Evolutionary conservation across 1,284 basidiomycete genomes (phyloP).

Genomic region (Kalmanozyma brasiliensis): DNA sequence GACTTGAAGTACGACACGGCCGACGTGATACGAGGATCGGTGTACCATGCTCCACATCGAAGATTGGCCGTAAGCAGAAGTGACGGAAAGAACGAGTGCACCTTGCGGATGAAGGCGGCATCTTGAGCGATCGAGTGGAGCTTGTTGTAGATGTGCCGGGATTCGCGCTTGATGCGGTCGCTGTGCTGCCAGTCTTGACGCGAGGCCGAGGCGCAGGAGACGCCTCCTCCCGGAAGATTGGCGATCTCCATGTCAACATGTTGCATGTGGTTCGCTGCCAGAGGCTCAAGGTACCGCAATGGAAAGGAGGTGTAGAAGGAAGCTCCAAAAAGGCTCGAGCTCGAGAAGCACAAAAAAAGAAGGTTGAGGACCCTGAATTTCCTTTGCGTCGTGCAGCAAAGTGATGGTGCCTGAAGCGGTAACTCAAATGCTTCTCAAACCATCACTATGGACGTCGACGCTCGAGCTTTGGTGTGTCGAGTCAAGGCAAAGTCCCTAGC

Average conservation of each 20-base stretch:
- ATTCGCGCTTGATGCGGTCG: constrained; percentile 40
- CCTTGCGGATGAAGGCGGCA: constrained; percentile 24
- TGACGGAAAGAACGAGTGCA: constrained; percentile 12
- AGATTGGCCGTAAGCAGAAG: constrained; percentile 77
- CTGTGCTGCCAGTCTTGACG: constrained; percentile 33
- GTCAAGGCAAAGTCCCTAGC: no score
- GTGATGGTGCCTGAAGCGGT: constrained; percentile 11
- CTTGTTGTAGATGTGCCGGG: constrained; percentile 47
- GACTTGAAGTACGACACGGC: constrained; percentile 91
- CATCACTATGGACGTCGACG: no score
- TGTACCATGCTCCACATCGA: constrained; percentile 94
- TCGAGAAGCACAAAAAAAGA: constrained; percentile 3
- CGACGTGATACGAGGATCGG: constrained; percentile 73
- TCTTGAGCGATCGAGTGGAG: constrained; percentile 34
- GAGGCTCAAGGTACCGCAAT: not conserved
- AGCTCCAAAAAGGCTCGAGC: not conserved
- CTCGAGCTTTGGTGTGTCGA: no score
- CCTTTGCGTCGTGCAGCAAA: not conserved
- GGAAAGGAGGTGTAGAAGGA: not conserved
- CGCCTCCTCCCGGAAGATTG: not conserved
- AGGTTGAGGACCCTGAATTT: constrained; percentile 30
- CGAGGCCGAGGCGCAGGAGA: not conserved
- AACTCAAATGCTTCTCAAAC: no score
- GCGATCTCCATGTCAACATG: constrained; percentile 33
- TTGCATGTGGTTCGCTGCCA: not conserved